These are phyloP conservation scores for Aspergillus kassunensis DNA, from an alignment of 495 filamentous ascomycete species.

Conservation along the genomic window DNA sequence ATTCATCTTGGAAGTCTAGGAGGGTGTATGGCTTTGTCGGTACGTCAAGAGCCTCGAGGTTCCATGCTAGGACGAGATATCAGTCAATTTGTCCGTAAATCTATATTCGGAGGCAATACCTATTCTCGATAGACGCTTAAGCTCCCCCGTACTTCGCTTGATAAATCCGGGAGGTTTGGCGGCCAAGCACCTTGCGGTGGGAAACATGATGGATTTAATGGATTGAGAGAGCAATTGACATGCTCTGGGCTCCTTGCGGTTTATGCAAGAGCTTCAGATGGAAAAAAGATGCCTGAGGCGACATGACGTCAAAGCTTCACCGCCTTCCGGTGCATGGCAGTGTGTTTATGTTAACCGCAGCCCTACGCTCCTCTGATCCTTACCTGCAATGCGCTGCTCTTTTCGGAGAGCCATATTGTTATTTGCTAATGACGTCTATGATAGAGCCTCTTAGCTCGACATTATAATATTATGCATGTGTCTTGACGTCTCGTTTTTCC, in stretches of 20 bases:
- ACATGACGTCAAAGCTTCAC: neutral
- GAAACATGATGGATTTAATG: conserved; percentile 36
- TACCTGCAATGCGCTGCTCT: too few relatives aligned
- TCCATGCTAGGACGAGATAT: conserved; percentile 37
- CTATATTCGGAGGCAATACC: conserved; percentile 35
- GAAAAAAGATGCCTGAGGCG: neutral
- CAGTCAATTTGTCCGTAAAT: conserved; percentile 1
- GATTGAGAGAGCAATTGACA: neutral
- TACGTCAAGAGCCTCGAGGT: conserved; percentile 43
- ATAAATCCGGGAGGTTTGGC: conserved; percentile 51
- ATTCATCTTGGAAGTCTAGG: conserved; percentile 58
- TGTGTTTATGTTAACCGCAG: too few relatives aligned
- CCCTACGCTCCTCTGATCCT: too few relatives aligned
- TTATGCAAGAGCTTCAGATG: neutral
- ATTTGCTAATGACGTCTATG: too few relatives aligned
- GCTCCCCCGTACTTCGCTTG: conserved; percentile 60
- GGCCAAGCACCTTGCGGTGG: conserved; percentile 46
- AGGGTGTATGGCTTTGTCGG: conserved; percentile 48
- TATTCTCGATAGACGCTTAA: conserved; percentile 54
- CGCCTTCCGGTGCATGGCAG: too few relatives aligned
- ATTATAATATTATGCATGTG: too few relatives aligned
- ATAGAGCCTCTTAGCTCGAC: too few relatives aligned
- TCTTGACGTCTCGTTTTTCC: too few relatives aligned
- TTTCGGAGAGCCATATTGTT: too few relatives aligned
- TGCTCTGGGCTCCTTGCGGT: too few relatives aligned